phyloP scores from a whole-genome alignment of 2,329 filamentous ascomycete species.

The Rutstroemia sydowiana region DNA sequence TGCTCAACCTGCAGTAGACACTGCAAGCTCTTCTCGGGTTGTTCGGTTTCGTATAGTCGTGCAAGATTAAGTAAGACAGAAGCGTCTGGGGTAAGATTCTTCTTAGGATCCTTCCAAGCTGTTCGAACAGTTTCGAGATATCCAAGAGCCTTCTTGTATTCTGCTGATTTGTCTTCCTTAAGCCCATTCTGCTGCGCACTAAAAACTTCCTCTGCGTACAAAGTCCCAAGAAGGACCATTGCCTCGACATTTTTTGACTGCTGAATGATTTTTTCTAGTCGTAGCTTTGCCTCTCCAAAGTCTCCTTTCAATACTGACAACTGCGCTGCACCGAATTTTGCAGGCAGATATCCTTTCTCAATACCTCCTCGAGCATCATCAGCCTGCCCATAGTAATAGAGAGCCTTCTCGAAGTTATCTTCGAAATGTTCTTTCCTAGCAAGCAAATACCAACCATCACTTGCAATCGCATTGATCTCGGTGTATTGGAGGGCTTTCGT shows the following conservation, averaged over 20 bases:
- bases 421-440: constrained; percentile 85
- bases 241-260: constrained; percentile 78
- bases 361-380: constrained; percentile 86
- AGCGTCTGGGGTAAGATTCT: constrained; percentile 70
- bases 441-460: constrained; percentile 94
- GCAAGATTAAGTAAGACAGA: constrained; percentile 88
- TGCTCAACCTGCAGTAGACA: constrained; percentile 90
- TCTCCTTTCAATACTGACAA: constrained; percentile 79
- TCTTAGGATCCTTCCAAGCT: constrained; percentile 90
- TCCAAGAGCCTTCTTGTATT: constrained; percentile 78
- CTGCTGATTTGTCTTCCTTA: constrained; percentile 80
- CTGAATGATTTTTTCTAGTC: constrained; percentile 89
- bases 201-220: constrained; percentile 94
- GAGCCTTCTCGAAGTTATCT: constrained; percentile 66
- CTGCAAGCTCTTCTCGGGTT: constrained; percentile 84
- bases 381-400: constrained; percentile 80
- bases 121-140: constrained; percentile 78
- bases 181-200: constrained; percentile 60
- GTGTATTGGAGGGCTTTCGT: constrained; percentile 93
- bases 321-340: constrained; percentile 90
- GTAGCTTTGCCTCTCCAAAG: constrained; percentile 84
- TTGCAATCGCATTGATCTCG: constrained; percentile 92
- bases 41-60: constrained; percentile 77
- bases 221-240: constrained; percentile 82
- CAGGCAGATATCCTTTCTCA: constrained; percentile 86